These are phyloP conservation scores for Warburgia ugandensis DNA, from an alignment of 164 flowering plant species.

Conservation along the genomic window DNA sequence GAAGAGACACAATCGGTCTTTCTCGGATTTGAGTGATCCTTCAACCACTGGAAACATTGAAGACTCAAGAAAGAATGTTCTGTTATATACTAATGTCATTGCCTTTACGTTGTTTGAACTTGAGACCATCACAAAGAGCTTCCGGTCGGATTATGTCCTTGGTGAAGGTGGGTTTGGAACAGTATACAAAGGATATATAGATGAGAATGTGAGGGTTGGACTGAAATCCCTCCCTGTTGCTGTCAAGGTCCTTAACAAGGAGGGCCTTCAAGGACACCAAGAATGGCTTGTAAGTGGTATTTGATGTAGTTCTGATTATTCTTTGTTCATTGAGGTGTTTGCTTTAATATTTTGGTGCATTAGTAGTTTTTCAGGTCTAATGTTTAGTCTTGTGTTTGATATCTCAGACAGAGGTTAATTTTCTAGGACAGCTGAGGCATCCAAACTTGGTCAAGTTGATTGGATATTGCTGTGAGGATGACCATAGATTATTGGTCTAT, in stretches of 20 bases:
- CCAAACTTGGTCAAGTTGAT: slow-evolving; percentile 94
- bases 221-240: slow-evolving; percentile 94
- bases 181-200: slow-evolving; percentile 95
- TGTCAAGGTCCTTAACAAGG: slow-evolving; percentile 95
- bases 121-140: slow-evolving; percentile 96
- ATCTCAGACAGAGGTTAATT: slow-evolving; percentile 85
- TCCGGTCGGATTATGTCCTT: slow-evolving; percentile 83
- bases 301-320: background rate
- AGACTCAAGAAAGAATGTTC: slow-evolving; percentile 57
- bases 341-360: too few relatives aligned
- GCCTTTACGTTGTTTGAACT: slow-evolving; percentile 84
- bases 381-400: slow-evolving; percentile 6
- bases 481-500: slow-evolving; percentile 88
- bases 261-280: slow-evolving; percentile 96
- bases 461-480: slow-evolving; percentile 99
- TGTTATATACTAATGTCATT: slow-evolving; percentile 72
- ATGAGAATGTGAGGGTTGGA: slow-evolving; percentile 94
- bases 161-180: slow-evolving; percentile 99
- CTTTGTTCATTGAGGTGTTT: background rate
- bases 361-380: too few relatives aligned
- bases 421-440: slow-evolving; percentile 94
- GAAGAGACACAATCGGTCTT: slow-evolving; percentile 61
- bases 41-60: slow-evolving; percentile 48
- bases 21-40: slow-evolving; percentile 85
- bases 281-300: slow-evolving; percentile 76